Conservation (phyloP, 2,329 filamentous ascomycete genomes). For the Fusarium penzigii region DNA sequence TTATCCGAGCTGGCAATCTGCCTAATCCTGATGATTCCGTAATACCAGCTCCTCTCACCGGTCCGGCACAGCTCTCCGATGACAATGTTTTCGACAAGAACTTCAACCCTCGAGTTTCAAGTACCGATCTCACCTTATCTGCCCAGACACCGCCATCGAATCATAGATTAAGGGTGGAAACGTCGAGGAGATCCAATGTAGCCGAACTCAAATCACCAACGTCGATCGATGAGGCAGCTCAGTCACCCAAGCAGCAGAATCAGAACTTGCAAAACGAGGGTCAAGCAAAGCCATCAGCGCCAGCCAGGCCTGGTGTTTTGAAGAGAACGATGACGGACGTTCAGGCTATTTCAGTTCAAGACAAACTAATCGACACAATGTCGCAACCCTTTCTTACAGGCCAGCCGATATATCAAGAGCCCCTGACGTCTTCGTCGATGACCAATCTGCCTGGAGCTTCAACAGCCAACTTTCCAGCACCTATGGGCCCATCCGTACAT, state of each 20-base stretch:
- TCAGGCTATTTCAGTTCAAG: slow-evolving; percentile 71
- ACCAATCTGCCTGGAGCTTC: slow-evolving; percentile 40
- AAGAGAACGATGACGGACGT: slow-evolving; percentile 90
- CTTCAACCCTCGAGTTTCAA: slow-evolving; percentile 61
- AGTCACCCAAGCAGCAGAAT: slow-evolving; percentile 51
- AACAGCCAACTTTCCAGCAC: slow-evolving; percentile 45
- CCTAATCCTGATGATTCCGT: slow-evolving; percentile 47
- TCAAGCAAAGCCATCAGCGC: slow-evolving; percentile 51
- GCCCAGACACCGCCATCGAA: slow-evolving; percentile 35
- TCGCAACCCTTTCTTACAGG: slow-evolving; percentile 73
- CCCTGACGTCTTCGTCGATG: slow-evolving; percentile 44
- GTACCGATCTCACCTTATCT: slow-evolving; percentile 47
- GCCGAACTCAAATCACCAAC: slow-evolving; percentile 7
- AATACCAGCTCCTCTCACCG: slow-evolving; percentile 67
- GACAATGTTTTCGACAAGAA: slow-evolving; percentile 85
- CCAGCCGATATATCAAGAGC: slow-evolving; percentile 38
- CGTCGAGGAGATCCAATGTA: slow-evolving; percentile 14
- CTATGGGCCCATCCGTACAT: slow-evolving; percentile 67
- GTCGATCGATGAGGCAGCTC: slow-evolving; percentile 18
- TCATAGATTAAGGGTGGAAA: slow-evolving; percentile 19
- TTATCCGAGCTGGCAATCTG: slow-evolving; percentile 69
- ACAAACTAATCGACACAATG: slow-evolving; percentile 81
- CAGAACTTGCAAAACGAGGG: slow-evolving; percentile 59
- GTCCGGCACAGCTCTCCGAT: slow-evolving; percentile 71
- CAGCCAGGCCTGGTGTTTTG: slow-evolving; percentile 65